Percentiles rank a stretch among this genome's conserved stretches.
These are phyloP conservation scores for Filobasidium wieringae DNA, from an alignment of 768 basidiomycete genomes.

Conservation along the genomic window DNA sequence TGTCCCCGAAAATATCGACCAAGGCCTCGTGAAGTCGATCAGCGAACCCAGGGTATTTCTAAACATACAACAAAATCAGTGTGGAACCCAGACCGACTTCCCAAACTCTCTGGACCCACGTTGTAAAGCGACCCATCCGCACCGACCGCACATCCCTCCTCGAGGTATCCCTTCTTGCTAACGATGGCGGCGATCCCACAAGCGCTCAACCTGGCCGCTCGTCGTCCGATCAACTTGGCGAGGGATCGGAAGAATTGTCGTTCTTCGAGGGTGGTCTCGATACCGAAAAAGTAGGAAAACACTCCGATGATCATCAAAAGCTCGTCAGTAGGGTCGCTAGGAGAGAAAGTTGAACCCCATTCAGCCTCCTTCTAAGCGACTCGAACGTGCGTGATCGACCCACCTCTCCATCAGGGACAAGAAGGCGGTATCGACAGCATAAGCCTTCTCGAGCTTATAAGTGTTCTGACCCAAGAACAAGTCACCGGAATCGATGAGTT, in stretches of 20 bases:
- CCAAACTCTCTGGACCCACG: constrained; percentile 44
- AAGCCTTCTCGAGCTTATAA: constrained; percentile 90
- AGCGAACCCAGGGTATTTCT: constrained; percentile 97
- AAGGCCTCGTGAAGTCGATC: constrained; percentile 86
- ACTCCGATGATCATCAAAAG: constrained; percentile 93
- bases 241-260: constrained; percentile 94
- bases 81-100: too few relatives aligned
- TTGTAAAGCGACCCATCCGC: constrained; percentile 95
- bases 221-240: constrained; percentile 73
- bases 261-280: constrained; percentile 92
- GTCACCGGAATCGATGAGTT: constrained; percentile 91
- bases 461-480: constrained; percentile 97
- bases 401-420: constrained; percentile 92
- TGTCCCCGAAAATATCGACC: constrained; percentile 89
- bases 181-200: constrained; percentile 97
- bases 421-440: constrained; percentile 91
- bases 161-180: constrained; percentile 83
- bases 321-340: constrained; percentile 88
- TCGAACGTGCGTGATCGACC: constrained; percentile 4
- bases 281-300: constrained; percentile 89
- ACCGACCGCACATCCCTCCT: constrained; percentile 58
- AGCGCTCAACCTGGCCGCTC: constrained; percentile 79
- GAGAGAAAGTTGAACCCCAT: background rate
- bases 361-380: background rate
- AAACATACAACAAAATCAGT: too few relatives aligned